Percentiles rank a stretch among this genome's conserved stretches.
Conservation (phyloP, 768 basidiomycete species). For the Astraeus odoratus region DNA sequence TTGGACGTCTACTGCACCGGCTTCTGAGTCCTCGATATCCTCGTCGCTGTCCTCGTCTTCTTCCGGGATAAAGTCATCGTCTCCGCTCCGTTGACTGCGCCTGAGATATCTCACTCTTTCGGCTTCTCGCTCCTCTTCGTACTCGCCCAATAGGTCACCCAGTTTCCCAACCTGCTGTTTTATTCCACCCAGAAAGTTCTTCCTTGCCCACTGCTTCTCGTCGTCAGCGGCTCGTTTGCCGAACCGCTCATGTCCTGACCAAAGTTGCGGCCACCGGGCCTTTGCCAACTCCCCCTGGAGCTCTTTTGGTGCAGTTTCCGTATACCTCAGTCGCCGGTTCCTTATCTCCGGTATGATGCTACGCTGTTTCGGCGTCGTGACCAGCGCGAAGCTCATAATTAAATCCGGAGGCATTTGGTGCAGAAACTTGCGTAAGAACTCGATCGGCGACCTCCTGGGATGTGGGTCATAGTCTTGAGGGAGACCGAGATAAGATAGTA, state of each 20-base stretch:
- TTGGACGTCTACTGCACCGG: conserved; percentile 23
- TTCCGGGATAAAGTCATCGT: conserved; percentile 52
- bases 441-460: conserved; percentile 49
- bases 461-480: conserved; percentile 52
- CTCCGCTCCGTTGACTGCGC: conserved; percentile 29
- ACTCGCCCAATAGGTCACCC: conserved; percentile 56
- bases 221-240: conserved; percentile 52
- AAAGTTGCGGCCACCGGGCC: conserved; percentile 59
- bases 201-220: conserved; percentile 64
- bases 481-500: conserved; percentile 51
- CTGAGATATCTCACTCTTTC: conserved; percentile 48
- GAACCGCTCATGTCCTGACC: conserved; percentile 47
- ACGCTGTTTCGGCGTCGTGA: conserved; percentile 56
- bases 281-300: conserved; percentile 48
- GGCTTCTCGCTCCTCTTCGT: conserved; percentile 73
- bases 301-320: conserved; percentile 45
- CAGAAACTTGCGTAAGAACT: conserved; percentile 57
- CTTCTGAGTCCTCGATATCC: conserved; percentile 23
- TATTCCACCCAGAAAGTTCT: conserved; percentile 50
- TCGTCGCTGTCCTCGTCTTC: conserved; percentile 63
- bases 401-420: conserved; percentile 63
- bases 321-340: conserved; percentile 66
- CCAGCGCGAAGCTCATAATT: conserved; percentile 34
- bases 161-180: conserved; percentile 63
- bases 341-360: conserved; percentile 57